phyloP scores from a whole-genome alignment of 768 basidiomycete genomes.

The Lentinula guzmanii region DNA sequence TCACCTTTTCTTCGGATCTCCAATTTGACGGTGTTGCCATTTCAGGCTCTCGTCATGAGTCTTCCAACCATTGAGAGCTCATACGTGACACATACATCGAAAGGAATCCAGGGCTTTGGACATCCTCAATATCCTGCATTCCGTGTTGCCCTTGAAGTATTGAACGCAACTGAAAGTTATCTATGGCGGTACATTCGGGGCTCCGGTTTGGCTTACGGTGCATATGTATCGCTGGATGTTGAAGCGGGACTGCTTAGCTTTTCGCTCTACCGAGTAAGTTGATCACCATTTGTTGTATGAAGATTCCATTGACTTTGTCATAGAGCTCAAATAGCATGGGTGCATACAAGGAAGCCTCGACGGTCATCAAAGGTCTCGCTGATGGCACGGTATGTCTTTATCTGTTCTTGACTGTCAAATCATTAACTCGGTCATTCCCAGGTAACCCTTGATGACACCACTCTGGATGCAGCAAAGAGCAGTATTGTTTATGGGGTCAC shows the following conservation, averaged over 20 bases:
- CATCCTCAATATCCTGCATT: conserved; percentile 85
- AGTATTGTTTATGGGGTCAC: conserved; percentile 84
- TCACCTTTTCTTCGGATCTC: neutral
- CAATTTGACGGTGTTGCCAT: neutral
- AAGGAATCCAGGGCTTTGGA: conserved; percentile 71
- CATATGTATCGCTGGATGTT: conserved; percentile 63
- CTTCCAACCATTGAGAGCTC: conserved; percentile 94
- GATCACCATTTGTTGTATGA: neutral
- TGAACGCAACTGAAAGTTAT: conserved; percentile 93
- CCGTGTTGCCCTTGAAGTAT: conserved; percentile 74
- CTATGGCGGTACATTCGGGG: conserved; percentile 95
- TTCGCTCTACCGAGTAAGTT: conserved; percentile 68
- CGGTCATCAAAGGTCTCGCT: conserved; percentile 72
- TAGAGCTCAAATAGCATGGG: conserved; percentile 77
- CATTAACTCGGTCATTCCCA: conserved; percentile 22
- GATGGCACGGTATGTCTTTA: conserved; percentile 64
- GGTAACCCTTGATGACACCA: conserved; percentile 76
- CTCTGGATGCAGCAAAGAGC: conserved; percentile 87
- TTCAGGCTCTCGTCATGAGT: conserved; percentile 77
- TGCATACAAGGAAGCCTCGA: conserved; percentile 76
- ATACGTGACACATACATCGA: conserved; percentile 72
- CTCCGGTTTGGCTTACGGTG: conserved; percentile 93
- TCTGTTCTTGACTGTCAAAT: neutral
- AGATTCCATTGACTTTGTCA: conserved; percentile 4
- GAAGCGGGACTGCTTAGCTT: conserved; percentile 78